These are phyloP conservation scores for Epichloe sp. DNA, from an alignment of 2,329 filamentous ascomycete species.

Conservation along the genomic window DNA sequence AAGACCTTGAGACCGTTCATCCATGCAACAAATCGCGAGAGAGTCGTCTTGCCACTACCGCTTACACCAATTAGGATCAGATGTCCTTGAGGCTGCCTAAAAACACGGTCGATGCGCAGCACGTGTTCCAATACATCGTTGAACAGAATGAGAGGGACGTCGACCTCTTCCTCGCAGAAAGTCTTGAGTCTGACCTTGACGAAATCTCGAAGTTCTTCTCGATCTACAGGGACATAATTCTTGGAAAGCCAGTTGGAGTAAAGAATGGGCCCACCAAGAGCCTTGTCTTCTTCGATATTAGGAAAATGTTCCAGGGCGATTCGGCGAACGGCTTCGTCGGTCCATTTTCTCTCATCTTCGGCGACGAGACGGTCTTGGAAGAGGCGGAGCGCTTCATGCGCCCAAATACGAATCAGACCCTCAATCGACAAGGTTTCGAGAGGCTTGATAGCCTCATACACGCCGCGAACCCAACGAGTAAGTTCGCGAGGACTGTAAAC, in stretches of 20 bases:
- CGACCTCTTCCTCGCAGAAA: slow-evolving; percentile 98
- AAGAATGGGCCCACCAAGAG: slow-evolving; percentile 82
- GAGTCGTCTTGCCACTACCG: slow-evolving; percentile 93
- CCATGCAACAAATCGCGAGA: slow-evolving; percentile 97
- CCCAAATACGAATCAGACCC: slow-evolving; percentile 92
- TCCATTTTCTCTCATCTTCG: slow-evolving; percentile 93
- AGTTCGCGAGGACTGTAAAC: slow-evolving; percentile 98
- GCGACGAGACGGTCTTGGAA: slow-evolving; percentile 96
- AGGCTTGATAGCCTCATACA: slow-evolving; percentile 93
- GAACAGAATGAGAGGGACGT: slow-evolving; percentile 97
- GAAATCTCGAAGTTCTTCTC: slow-evolving; percentile 89
- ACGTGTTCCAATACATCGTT: slow-evolving; percentile 98
- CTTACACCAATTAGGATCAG: slow-evolving; percentile 97
- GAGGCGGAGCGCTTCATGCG: slow-evolving; percentile 86
- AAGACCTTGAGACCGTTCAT: slow-evolving; percentile 99
- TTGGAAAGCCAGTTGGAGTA: slow-evolving; percentile 99
- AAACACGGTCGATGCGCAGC: slow-evolving; percentile 93
- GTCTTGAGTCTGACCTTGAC: slow-evolving; percentile 94
- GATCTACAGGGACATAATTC: slow-evolving; percentile 93
- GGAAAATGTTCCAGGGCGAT: slow-evolving; percentile 90
- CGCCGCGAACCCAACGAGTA: slow-evolving; percentile 91
- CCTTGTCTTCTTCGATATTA: slow-evolving; percentile 81
- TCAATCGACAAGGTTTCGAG: slow-evolving; percentile 80
- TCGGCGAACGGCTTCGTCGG: slow-evolving; percentile 70
- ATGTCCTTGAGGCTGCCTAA: slow-evolving; percentile 95